phyloP scores from a whole-genome alignment of 2,329 filamentous ascomycete genomes.

The Raffaelea arxii region DNA sequence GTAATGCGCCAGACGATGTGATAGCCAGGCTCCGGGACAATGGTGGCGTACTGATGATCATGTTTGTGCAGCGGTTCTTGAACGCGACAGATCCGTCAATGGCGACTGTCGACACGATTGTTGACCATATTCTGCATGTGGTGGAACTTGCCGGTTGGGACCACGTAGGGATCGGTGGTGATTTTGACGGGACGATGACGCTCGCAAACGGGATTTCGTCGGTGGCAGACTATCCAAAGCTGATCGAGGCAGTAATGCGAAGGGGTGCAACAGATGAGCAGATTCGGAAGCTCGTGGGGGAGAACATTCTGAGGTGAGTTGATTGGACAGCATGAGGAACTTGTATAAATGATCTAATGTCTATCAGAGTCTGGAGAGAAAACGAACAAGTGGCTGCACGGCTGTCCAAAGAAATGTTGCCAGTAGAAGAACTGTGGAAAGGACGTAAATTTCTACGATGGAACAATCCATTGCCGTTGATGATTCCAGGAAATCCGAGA shows the following conservation, averaged over 20 bases:
- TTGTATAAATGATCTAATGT: neutral
- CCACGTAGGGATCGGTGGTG: slow-evolving; percentile 77
- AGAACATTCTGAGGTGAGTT: slow-evolving; percentile 2
- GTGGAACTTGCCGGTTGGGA: slow-evolving; percentile 75
- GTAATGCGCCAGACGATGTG: slow-evolving; percentile 22
- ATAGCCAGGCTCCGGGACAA: neutral
- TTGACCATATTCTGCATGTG: slow-evolving; percentile 71
- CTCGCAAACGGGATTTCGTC: neutral
- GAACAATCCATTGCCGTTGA: too few species aligned
- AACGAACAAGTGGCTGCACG: too few species aligned
- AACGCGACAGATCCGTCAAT: neutral
- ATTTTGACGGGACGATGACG: slow-evolving; percentile 63
- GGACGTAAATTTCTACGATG: too few species aligned
- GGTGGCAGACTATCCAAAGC: slow-evolving; percentile 2
- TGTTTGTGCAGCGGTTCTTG: slow-evolving; percentile 1
- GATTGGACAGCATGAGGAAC: neutral
- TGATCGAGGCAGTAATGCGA: slow-evolving; percentile 2
- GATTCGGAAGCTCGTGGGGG: slow-evolving; percentile 1
- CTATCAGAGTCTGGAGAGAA: too few species aligned
- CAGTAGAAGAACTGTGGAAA: too few species aligned
- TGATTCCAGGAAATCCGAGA: too few species aligned
- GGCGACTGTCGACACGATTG: slow-evolving; percentile 35
- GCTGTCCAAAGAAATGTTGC: too few species aligned
- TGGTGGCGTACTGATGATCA: slow-evolving; percentile 4
- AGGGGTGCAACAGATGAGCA: slow-evolving; percentile 5